Base-by-base conservation (phyloP, 2,329 filamentous ascomycete species). In the Curvularia sp. region DNA sequence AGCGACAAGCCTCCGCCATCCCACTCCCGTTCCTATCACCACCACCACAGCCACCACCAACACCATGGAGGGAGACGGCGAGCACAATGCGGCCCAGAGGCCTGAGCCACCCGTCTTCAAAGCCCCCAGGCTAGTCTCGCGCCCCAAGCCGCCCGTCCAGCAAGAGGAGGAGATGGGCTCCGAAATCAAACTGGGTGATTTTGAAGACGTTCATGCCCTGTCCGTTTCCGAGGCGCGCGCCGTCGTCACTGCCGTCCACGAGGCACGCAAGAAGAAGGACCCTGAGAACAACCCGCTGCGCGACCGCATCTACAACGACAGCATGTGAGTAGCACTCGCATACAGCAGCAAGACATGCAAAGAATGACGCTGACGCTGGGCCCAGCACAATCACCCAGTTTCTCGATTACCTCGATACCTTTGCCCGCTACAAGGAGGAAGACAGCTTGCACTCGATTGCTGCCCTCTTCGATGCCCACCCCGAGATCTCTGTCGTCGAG, bases 371-470 rank as follows among this genome's bases (percentile, higher is more conserved):
- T 64, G 54, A 59, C 34, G 9, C 38, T 38, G 38, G 34, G n/a
- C 58, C 58, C 56, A 90, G 87, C 73, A 93, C 93, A 77, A 84
- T 97, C 55, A 88, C 87, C 63, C 93, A 96, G 78, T 97, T 94
- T 25, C 85, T 93, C 65, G 92, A 93, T 74, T 98, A 99, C 79
- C 87, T 98, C 53, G 93, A 97, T 71, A 88, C 93, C 63, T 99
- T 99, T 79, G 90, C 93, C 18, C 91, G 95, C 34, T 98, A 98
- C 85, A 96, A 97, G 81, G 89, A 93, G 71, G 93, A 94, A 77
- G 92, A 96, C 77, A 95, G 95, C 67, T 91, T 97, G 73, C 91
- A 97, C 80, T 91, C 92, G n/a, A 92, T 98, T 30, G 93, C 96
- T 79, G 87, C 92, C 59, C 82, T 97, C 69, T 84, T 97, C 63